These are phyloP conservation scores for Sophora flavescens DNA, from an alignment of 306 rosid genomes.

Conservation along the genomic window DNA sequence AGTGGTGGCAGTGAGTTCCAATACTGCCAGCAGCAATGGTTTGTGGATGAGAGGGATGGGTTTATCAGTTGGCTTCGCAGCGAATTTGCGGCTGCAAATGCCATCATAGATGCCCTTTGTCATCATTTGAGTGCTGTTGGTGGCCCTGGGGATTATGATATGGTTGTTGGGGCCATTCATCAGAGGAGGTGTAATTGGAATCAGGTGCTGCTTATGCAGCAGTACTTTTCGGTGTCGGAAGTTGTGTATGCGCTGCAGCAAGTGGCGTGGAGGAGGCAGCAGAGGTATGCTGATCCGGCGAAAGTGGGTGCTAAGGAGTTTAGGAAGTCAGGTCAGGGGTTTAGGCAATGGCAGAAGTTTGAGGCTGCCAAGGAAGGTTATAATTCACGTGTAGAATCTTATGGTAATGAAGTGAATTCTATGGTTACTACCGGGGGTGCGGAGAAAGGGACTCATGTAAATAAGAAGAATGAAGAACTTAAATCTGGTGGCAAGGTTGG, in stretches of 20 bases:
- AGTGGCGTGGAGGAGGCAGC: constrained; percentile 74
- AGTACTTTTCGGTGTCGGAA: constrained; percentile 77
- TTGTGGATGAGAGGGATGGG: constrained; percentile 82
- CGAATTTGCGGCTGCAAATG: constrained; percentile 86
- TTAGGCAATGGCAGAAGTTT: constrained; percentile 62
- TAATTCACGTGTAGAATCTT: constrained; percentile 53
- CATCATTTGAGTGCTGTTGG: constrained; percentile 71
- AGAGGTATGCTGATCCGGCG: constrained; percentile 59
- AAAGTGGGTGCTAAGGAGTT: constrained; percentile 62
- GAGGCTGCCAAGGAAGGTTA: constrained; percentile 60
- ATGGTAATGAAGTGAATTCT: constrained; percentile 52
- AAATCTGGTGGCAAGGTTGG: constrained; percentile 54
- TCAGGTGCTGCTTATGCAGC: constrained; percentile 89
- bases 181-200: constrained; percentile 85
- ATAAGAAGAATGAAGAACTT: constrained; percentile 48
- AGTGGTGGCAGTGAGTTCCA: constrained; percentile 60
- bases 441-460: constrained; percentile 54
- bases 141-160: constrained; percentile 78
- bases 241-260: constrained; percentile 68
- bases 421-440: constrained; percentile 39
- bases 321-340: constrained; percentile 45
- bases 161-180: constrained; percentile 67
- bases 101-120: constrained; percentile 79
- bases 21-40: constrained; percentile 80
- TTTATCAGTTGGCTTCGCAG: constrained; percentile 82